Percentiles rank a stretch among this genome's conserved stretches.
phyloP scores from a whole-genome alignment of 768 basidiomycete species.

The Rhizopogon sp. region DNA sequence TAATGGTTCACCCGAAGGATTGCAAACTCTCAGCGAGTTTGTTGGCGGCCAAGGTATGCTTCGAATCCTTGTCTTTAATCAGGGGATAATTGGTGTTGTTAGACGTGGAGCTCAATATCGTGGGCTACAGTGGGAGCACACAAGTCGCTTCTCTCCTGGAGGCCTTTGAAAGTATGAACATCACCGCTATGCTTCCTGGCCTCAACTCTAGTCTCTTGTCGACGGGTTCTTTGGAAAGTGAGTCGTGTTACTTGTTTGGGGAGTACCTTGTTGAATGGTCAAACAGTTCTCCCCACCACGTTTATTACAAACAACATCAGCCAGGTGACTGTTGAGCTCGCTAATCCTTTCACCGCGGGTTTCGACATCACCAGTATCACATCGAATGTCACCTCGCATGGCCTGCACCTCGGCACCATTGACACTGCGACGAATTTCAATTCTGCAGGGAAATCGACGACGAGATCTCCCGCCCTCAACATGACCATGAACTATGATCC shows the following conservation, averaged over 20 bases:
- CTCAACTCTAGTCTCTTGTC: constrained; percentile 53
- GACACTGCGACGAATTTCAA: constrained; percentile 45
- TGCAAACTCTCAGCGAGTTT: constrained; percentile 63
- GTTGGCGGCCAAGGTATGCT: constrained; percentile 50
- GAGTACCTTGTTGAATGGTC: neutral
- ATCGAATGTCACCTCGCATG: constrained; percentile 58
- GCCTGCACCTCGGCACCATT: constrained; percentile 60
- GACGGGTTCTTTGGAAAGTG: constrained; percentile 51
- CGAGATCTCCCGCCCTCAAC: constrained; percentile 51
- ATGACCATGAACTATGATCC: constrained; percentile 68
- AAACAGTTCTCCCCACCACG: constrained; percentile 56
- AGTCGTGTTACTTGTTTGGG: neutral
- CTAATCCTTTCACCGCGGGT: constrained; percentile 62
- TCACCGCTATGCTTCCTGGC: constrained; percentile 55
- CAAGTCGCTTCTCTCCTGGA: constrained; percentile 49
- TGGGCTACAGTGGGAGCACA: constrained; percentile 58
- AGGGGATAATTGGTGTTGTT: neutral
- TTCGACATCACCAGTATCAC: constrained; percentile 54
- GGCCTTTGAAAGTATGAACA: constrained; percentile 56
- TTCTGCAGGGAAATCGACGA: constrained; percentile 47
- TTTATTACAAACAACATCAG: constrained; percentile 58
- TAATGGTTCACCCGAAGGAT: constrained; percentile 54
- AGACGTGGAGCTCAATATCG: constrained; percentile 56
- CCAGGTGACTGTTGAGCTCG: constrained; percentile 56
- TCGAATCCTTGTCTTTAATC: neutral